phyloP scores from a whole-genome alignment of 2,329 filamentous ascomycete genomes.

The Clonostachys rosea region DNA sequence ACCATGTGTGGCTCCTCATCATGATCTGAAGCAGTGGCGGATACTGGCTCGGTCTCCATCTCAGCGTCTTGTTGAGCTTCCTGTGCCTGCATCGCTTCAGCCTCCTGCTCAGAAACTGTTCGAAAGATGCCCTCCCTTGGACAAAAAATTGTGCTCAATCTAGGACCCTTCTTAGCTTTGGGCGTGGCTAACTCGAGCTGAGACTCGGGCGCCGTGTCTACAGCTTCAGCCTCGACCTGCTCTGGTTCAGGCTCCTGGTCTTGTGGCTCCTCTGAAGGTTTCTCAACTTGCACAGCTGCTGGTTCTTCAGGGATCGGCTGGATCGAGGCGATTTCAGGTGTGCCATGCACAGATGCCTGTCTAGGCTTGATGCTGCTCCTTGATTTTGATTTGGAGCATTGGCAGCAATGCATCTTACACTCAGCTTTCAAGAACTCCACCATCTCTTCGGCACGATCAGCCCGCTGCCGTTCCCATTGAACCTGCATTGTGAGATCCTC shows the following conservation, averaged over 20 bases:
- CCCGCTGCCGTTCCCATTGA: constrained; percentile 57
- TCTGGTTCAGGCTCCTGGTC: constrained; percentile 7
- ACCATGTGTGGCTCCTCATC: constrained; percentile 1
- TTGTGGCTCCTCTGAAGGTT: constrained; percentile 5
- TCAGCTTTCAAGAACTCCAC: constrained; percentile 74
- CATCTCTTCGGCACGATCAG: constrained; percentile 66
- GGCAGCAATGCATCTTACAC: constrained; percentile 64
- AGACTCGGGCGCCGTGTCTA: not conserved
- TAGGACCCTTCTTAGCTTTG: constrained; percentile 31
- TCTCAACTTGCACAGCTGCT: not conserved
- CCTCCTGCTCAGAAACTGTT: constrained; percentile 51
- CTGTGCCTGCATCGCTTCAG: constrained; percentile 33
- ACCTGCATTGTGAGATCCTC: constrained; percentile 48
- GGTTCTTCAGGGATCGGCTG: constrained; percentile 1
- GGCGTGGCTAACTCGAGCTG: constrained; percentile 13
- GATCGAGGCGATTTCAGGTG: not conserved
- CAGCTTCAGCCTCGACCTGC: not conserved
- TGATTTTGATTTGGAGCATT: constrained; percentile 40
- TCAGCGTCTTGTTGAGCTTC: constrained; percentile 4
- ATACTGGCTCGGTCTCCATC: constrained; percentile 8
- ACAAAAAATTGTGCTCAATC: constrained; percentile 51
- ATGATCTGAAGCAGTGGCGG: constrained; percentile 2
- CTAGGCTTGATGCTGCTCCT: not conserved
- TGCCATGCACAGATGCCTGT: not conserved
- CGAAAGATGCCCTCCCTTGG: constrained; percentile 61